phyloP scores from a whole-genome alignment of 2,329 filamentous ascomycete species.

The Paecilomyces formosus region DNA sequence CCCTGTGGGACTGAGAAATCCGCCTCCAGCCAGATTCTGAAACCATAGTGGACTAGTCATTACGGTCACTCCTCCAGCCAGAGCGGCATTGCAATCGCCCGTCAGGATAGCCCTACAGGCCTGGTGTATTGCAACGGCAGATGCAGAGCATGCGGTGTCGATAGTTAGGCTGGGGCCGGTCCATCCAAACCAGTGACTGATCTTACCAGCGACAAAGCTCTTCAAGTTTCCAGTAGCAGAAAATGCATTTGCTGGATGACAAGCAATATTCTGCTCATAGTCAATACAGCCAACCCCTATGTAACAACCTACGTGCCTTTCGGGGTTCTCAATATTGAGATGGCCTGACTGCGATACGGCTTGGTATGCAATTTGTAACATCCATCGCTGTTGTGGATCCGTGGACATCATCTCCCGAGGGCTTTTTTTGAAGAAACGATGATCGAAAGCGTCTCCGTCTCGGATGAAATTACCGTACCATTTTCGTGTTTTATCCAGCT shows the following conservation, averaged over 20 bases:
- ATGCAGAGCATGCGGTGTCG: slow-evolving; percentile 38
- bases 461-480: slow-evolving; percentile 9
- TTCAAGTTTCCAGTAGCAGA: slow-evolving; percentile 12
- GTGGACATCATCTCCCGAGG: slow-evolving; percentile 15
- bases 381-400: slow-evolving; percentile 20
- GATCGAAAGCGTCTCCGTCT: slow-evolving; percentile 13
- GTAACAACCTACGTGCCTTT: slow-evolving; percentile 18
- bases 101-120: slow-evolving; percentile 14
- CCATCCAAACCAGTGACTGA: slow-evolving; percentile 39
- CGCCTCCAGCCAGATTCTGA: slow-evolving; percentile 24
- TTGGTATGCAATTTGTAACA: slow-evolving; percentile 20
- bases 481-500: slow-evolving; percentile 7
- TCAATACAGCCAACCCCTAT: slow-evolving; percentile 18
- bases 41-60: slow-evolving; percentile 18
- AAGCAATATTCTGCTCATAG: slow-evolving; percentile 20
- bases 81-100: slow-evolving; percentile 16
- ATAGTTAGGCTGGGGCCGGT: slow-evolving; percentile 34
- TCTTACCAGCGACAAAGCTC: slow-evolving; percentile 18
- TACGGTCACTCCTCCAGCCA: slow-evolving; percentile 31
- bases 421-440: slow-evolving; percentile 17
- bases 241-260: slow-evolving; percentile 21
- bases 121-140: slow-evolving; percentile 26
- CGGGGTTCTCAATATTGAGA: slow-evolving; percentile 5
- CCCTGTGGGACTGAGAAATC: slow-evolving; percentile 39
- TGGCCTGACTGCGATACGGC: slow-evolving; percentile 21